These are phyloP conservation scores for Venturia carpophila DNA, from an alignment of 2,329 filamentous ascomycete species.

Conservation along the genomic window DNA sequence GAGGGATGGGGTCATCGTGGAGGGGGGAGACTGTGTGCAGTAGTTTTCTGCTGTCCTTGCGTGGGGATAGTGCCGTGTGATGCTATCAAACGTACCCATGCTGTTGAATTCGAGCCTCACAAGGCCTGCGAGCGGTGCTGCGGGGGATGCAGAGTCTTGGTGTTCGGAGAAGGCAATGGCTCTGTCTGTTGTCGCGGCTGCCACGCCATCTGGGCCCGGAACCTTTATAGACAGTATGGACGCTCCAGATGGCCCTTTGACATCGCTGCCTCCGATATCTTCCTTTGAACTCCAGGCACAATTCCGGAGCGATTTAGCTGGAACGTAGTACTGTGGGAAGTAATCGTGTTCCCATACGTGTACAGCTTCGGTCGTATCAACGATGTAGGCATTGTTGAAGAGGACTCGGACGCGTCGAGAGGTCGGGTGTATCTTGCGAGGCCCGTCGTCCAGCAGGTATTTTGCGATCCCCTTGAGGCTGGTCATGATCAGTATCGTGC, in stretches of 20 bases:
- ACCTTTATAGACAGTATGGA: constrained; percentile 17
- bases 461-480: constrained; percentile 14
- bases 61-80: no score
- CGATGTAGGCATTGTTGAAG: constrained; percentile 28
- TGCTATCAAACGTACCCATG: constrained; percentile 17
- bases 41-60: neutral
- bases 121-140: constrained; percentile 21
- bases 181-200: constrained; percentile 8
- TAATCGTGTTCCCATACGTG: constrained; percentile 39
- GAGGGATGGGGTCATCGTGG: neutral
- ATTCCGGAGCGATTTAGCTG: constrained; percentile 22
- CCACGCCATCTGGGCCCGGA: constrained; percentile 7
- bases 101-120: constrained; percentile 22
- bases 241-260: neutral
- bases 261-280: neutral
- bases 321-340: constrained; percentile 43
- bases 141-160: constrained; percentile 17
- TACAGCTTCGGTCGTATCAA: constrained; percentile 28
- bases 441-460: constrained; percentile 21
- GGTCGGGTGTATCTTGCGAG: constrained; percentile 21
- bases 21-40: neutral
- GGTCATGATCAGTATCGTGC: constrained; percentile 22
- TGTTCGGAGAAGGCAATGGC: constrained; percentile 16
- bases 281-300: neutral
- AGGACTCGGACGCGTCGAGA: constrained; percentile 28